Base-by-base conservation (phyloP, 1,284 basidiomycete genomes). In the Naganishia albida region DNA sequence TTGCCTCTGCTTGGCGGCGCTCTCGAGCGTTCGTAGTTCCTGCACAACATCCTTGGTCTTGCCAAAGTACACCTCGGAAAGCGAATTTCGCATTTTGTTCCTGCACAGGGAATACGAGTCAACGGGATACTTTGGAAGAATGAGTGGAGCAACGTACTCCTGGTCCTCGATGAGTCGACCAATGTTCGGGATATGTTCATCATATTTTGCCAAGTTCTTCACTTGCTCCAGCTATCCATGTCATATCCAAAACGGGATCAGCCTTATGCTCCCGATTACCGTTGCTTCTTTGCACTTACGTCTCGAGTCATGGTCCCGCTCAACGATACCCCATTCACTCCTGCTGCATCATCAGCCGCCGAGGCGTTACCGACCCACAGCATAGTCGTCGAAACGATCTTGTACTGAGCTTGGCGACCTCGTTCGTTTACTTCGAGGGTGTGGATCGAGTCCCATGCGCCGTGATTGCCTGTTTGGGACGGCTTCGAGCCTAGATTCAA, bases 231-330 rank as follows among this genome's bases (percentile, higher is more conserved):
- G 86, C 90, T 94, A 72, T n/a, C 40, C 7, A 18, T 39, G 23
- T 62, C 16, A 23, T 66, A 56, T 66, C 42, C n/a, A 63, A 26
- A 34, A 40, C 30, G 46, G 34, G 3, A 18, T 30, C 51, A 52
- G 16, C 10, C 20, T 8, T 0, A n/a, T 2, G 2, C 16, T 20
- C 43, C 20, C 20, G 4, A 34, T 34, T 6, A 10, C 6, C 20
- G n/a, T 49, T n/a, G n/a, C n/a, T n/a, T n/a, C n/a, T n/a, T n/a
- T 4, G 7, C 7, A 16, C 42, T 55, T 72, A 91, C 92, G 85
- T 98, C 95, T 71, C 95, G 84, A 50, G 95, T 98, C 89, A 99
- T 91, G 75, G 91, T 97, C 48, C 96, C 96, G 70, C 93, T 92
- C 70, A 99, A 78, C 71, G 84, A 88, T 20, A 97, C 85, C 44